Base-by-base conservation (phyloP, 1,284 basidiomycete species). In the Ustilago curta region DNA sequence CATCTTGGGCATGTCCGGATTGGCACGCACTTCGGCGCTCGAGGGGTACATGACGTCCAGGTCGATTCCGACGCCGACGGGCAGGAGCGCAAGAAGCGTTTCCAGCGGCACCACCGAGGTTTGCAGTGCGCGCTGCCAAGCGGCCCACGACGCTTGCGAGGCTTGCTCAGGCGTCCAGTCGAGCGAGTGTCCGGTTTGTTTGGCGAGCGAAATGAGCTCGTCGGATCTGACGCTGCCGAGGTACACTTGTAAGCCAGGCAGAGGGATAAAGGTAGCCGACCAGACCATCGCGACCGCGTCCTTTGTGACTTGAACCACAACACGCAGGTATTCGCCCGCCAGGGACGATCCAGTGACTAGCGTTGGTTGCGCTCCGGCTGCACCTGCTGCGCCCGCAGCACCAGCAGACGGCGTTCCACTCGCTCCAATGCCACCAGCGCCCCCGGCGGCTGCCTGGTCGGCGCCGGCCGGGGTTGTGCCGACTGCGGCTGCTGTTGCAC, bases 261-360 rank as follows among this genome's bases (percentile, higher is more conserved):
- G 88, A 0, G 95, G 94, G 21, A 99, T 87, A 25, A 87, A 85
- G 88, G 89, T 91, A 16, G 90, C 88, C 16, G 90, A 87, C 84
- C 89, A 97, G 0, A 93, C 88, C 32, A 99, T 93, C 0, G 97
- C 93, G 21, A 93, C 90, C 29, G 91, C 87, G 85, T 99, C 96
- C 68, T 91, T 90, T 3, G 96, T 98, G 59, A 98, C 92, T 86
- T 99, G 97, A 8, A 99, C 90, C 21, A 91, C 89, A 43, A 93
- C 87, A 76, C 93, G 91, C 40, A 97, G 87, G 85, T 96, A 97
- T 76, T 91, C 91, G 40, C 95, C 96, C 19, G 90, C 90, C 14
- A 98, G 88, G 5, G 94, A 96, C 4, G 94, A 94, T 42, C 94
- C 89, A 0, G 92, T 94, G 59, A 92, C 87, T 27, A 90, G 88